Conservation (phyloP, 495 filamentous ascomycete species). For the Penicillium argentinense region DNA sequence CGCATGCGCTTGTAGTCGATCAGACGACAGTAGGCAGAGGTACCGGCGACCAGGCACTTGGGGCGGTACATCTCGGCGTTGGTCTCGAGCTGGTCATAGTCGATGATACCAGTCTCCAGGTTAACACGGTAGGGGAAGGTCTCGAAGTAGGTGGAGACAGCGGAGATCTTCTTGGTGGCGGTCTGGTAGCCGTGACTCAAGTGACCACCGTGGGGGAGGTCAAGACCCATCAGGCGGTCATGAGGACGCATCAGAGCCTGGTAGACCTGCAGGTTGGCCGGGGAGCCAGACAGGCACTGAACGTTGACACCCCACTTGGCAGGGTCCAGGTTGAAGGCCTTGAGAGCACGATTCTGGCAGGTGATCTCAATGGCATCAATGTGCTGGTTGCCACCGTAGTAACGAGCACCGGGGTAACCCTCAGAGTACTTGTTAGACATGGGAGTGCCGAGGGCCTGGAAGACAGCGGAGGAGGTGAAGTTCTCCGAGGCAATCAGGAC, state of each 20-base stretch:
- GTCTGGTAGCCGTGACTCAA: slow-evolving; percentile 98
- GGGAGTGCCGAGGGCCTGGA: slow-evolving; percentile 92
- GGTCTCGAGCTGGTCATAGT: slow-evolving; percentile 91
- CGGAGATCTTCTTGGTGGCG: slow-evolving; percentile 86
- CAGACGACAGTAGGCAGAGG: slow-evolving; percentile 96
- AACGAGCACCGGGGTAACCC: slow-evolving; percentile 96
- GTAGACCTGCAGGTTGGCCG: slow-evolving; percentile 98
- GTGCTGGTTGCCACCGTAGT: slow-evolving; percentile 99
- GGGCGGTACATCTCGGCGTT: slow-evolving; percentile 94
- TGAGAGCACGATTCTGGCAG: slow-evolving; percentile 92
- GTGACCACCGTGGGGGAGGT: slow-evolving; percentile 97
- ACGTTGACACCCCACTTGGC: slow-evolving; percentile 99
- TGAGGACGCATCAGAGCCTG: slow-evolving; percentile 98
- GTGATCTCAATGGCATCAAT: slow-evolving; percentile 95
- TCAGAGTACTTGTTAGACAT: slow-evolving; percentile 99
- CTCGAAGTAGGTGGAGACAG: slow-evolving; percentile 92
- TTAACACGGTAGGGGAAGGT: slow-evolving; percentile 91
- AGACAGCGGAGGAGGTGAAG: slow-evolving; percentile 95
- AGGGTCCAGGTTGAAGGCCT: slow-evolving; percentile 83
- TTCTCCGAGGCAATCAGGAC: slow-evolving; percentile 99
- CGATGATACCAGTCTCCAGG: slow-evolving; percentile 91
- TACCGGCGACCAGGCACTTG: slow-evolving; percentile 94
- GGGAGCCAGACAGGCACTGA: slow-evolving; percentile 83
- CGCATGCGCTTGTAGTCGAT: slow-evolving; percentile 98
- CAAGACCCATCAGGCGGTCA: slow-evolving; percentile 95